Evolutionary conservation across 1,284 basidiomycete genomes (phyloP).

Genomic region (Cronartium ribicola): DNA sequence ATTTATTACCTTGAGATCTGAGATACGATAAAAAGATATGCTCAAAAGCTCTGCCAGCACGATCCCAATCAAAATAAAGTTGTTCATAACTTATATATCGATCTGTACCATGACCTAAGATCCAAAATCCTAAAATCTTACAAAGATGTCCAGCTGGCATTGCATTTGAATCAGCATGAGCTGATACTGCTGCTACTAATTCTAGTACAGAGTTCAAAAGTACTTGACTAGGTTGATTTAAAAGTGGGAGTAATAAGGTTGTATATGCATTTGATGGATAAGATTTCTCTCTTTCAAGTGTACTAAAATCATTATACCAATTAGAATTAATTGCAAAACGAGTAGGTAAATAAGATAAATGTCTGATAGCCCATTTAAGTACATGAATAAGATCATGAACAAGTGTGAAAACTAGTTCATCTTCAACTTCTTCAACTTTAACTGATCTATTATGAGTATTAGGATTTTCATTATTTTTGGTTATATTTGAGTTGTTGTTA

Average conservation of each 20-base stretch:
- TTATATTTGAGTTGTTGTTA: background rate
- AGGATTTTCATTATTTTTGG: too few relatives aligned
- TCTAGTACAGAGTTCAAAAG: background rate
- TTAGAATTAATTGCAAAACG: background rate
- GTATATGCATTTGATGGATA: background rate
- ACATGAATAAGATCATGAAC: constrained; percentile 4
- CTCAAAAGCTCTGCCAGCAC: background rate
- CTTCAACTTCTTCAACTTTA: background rate
- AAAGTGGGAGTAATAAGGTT: background rate
- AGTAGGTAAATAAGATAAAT: background rate
- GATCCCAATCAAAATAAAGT: background rate
- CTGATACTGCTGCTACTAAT: background rate
- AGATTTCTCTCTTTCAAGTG: background rate
- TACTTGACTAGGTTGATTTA: background rate
- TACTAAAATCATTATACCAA: background rate
- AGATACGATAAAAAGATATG: background rate
- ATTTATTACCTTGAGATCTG: background rate
- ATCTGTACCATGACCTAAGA: constrained; percentile 1
- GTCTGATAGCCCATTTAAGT: background rate
- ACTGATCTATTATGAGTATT: background rate
- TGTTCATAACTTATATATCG: background rate
- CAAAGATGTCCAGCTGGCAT: background rate
- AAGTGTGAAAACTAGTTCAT: background rate
- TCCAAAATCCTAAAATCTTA: background rate
- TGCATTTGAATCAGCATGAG: background rate